These are phyloP conservation scores for Chlorociboria aeruginascens DNA, from an alignment of 495 filamentous ascomycete genomes.

Conservation along the genomic window DNA sequence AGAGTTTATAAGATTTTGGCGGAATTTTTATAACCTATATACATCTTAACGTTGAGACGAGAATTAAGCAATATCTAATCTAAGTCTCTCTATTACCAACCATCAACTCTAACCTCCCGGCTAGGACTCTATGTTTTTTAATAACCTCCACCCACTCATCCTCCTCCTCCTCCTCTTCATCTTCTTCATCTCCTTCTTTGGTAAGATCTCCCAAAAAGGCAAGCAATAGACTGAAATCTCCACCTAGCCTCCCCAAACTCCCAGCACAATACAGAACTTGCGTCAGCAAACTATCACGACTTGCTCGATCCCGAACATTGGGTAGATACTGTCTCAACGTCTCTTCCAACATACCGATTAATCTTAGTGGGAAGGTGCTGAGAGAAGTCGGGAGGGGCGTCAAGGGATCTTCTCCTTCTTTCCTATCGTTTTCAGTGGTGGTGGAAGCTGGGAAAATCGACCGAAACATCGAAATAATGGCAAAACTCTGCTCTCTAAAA, in stretches of 20 bases:
- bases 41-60: neutral
- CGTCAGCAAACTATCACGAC: slow-evolving; percentile 76
- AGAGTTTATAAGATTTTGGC: neutral
- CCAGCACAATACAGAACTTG: slow-evolving; percentile 94
- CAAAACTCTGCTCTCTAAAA: slow-evolving; percentile 95
- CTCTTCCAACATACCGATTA: slow-evolving; percentile 70
- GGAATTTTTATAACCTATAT: neutral
- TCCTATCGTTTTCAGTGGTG: slow-evolving; percentile 14
- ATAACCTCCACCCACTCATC: slow-evolving; percentile 87
- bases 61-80: neutral
- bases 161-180: slow-evolving; percentile 40
- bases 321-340: slow-evolving; percentile 73
- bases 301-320: slow-evolving; percentile 66
- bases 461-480: slow-evolving; percentile 83
- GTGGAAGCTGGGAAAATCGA: slow-evolving; percentile 63
- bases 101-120: slow-evolving; percentile 76
- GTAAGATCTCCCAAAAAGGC: slow-evolving; percentile 52
- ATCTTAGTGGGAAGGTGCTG: slow-evolving; percentile 72
- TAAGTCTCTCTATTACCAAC: slow-evolving; percentile 29
- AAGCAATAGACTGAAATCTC: slow-evolving; percentile 84
- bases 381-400: slow-evolving; percentile 64
- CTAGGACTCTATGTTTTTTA: slow-evolving; percentile 76
- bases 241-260: slow-evolving; percentile 81
- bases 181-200: slow-evolving; percentile 41
- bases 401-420: slow-evolving; percentile 39